Evolutionary conservation across 1,284 basidiomycete species (phyloP).

Genomic region (Schizopora paradoxa): DNA sequence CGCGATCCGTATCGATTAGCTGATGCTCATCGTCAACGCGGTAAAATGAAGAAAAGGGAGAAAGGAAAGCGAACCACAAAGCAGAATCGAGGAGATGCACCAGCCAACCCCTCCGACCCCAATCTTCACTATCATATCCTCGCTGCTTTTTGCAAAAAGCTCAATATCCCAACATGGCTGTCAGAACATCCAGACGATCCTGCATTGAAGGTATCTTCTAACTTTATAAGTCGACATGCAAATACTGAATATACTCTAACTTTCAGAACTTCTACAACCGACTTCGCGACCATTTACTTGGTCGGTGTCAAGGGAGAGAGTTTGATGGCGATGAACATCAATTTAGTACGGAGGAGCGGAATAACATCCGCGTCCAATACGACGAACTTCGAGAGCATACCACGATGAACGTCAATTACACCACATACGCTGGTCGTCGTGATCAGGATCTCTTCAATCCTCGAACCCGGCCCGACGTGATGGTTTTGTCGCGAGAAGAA

Average conservation of each 20-base stretch:
- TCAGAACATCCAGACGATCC: slow-evolving; percentile 19
- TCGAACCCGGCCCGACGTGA: slow-evolving; percentile 24
- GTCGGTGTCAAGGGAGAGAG: slow-evolving; percentile 14
- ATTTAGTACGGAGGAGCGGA: slow-evolving; percentile 17
- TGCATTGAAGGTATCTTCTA: slow-evolving; percentile 21
- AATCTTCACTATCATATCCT: background rate
- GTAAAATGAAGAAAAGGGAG: background rate
- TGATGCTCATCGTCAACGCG: background rate
- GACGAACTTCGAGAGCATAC: slow-evolving; percentile 19
- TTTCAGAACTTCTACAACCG: slow-evolving; percentile 23
- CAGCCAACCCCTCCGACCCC: background rate
- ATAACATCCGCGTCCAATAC: slow-evolving; percentile 13
- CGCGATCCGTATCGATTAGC: too few relatives aligned
- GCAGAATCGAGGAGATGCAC: background rate
- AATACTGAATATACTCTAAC: background rate
- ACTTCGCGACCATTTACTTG: slow-evolving; percentile 23
- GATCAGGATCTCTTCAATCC: slow-evolving; percentile 34
- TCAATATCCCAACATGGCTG: slow-evolving; percentile 19
- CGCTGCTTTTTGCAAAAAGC: too few relatives aligned
- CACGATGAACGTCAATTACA: slow-evolving; percentile 25
- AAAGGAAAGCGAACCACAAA: background rate
- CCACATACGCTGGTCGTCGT: slow-evolving; percentile 29
- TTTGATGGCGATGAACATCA: slow-evolving; percentile 17
- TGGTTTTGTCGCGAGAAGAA: slow-evolving; percentile 24
- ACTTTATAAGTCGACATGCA: background rate